Evolutionary conservation across 768 basidiomycete species (phyloP).

Genomic region (Cyathus striatus): DNA sequence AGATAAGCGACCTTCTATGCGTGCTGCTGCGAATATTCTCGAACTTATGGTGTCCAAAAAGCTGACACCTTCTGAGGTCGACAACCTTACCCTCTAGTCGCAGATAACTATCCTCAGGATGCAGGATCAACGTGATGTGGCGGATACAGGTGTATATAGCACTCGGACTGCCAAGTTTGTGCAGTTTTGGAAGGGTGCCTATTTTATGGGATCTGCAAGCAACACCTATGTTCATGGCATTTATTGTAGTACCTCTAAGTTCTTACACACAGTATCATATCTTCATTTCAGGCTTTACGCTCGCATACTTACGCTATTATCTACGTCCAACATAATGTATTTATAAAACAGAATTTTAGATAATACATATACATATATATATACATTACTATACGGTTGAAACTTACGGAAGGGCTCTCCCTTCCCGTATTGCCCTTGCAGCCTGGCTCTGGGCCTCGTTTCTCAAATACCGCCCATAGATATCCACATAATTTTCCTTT

Average conservation of each 20-base stretch:
- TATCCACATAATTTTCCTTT: too few species aligned
- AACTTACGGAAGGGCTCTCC: conserved; percentile 32
- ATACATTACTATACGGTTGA: neutral
- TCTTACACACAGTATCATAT: neutral
- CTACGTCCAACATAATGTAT: neutral
- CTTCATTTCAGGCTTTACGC: neutral
- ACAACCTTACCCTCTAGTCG: neutral
- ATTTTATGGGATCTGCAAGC: too few species aligned
- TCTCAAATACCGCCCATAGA: conserved; percentile 50
- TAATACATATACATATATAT: neutral
- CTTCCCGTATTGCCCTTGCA: conserved; percentile 45
- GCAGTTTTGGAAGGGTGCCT: too few species aligned
- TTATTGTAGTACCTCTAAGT: neutral
- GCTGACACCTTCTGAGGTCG: neutral
- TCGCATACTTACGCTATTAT: neutral
- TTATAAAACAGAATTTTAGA: neutral
- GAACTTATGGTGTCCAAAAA: neutral
- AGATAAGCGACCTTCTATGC: conserved; percentile 3
- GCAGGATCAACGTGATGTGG: neutral
- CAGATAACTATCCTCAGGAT: neutral
- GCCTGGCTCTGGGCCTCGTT: conserved; percentile 52
- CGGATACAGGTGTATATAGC: too few species aligned
- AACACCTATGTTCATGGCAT: neutral
- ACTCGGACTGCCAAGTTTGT: too few species aligned
- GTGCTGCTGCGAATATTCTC: neutral